These are phyloP conservation scores for Candida cerambycidarum DNA, from an alignment of 805 yeast species.

Conservation along the genomic window DNA sequence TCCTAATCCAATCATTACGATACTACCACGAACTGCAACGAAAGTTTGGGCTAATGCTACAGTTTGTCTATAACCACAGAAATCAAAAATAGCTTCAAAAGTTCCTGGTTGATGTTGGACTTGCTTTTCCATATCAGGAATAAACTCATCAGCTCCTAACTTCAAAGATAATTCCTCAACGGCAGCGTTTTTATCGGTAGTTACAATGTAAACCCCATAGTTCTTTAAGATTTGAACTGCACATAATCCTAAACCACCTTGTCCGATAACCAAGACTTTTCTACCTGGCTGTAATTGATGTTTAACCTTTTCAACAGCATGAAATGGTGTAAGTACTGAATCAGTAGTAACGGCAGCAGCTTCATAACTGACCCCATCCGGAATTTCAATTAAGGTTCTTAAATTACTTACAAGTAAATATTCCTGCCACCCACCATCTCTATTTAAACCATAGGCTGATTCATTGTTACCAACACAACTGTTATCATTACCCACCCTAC, in stretches of 20 bases:
- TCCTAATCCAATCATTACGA: slow-evolving; percentile 46
- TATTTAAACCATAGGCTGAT: slow-evolving; percentile 33
- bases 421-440: slow-evolving; percentile 44
- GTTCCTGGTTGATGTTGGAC: slow-evolving; percentile 25
- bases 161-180: slow-evolving; percentile 25
- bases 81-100: slow-evolving; percentile 42
- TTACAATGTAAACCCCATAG: slow-evolving; percentile 34
- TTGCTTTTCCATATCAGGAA: slow-evolving; percentile 28
- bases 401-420: slow-evolving; percentile 38
- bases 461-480: slow-evolving; percentile 22
- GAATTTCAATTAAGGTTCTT: slow-evolving; percentile 36
- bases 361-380: slow-evolving; percentile 38
- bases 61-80: slow-evolving; percentile 35
- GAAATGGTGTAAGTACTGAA: slow-evolving; percentile 44
- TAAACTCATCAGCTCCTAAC: slow-evolving; percentile 44
- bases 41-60: slow-evolving; percentile 28
- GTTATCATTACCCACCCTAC: slow-evolving; percentile 37
- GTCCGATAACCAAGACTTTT: slow-evolving; percentile 39
- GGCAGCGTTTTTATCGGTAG: slow-evolving; percentile 31
- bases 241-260: slow-evolving; percentile 45
- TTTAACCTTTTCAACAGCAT: slow-evolving; percentile 38
- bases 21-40: slow-evolving; percentile 35
- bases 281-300: slow-evolving; percentile 27
- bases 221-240: slow-evolving; percentile 39
- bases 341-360: slow-evolving; percentile 44